Evolutionary conservation across 1,284 basidiomycete genomes (phyloP), one percentile per base, ranked within the genome.

Genomic region (Cutaneotrichosporon cavernicola): DNA sequence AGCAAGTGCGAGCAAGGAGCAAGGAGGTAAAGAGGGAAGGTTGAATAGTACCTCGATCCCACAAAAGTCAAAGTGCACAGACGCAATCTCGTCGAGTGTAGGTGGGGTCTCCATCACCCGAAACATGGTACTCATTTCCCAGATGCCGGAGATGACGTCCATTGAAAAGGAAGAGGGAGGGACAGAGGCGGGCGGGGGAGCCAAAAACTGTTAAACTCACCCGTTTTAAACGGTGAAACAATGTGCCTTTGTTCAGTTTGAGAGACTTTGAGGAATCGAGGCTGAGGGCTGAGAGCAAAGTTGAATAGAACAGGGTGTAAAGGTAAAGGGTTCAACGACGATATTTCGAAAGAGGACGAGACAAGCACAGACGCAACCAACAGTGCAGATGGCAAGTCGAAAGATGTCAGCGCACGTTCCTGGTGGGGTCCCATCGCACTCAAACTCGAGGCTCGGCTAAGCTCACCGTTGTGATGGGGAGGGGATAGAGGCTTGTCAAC

Each of bases 361-460:
- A 16, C 6, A 16, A 51, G 50, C 26, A 31, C 50, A 14, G 50
- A 51, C 26, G 31, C 26, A 16, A 31, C 26, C 50, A 30, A 51
- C 49, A 50, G 49, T 50, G 49, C 49, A 50, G 49, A 50, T 10
- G 22, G n/a, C n/a, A 26, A 21, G 22, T 26, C 11, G 30, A 51
- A 9, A 16, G 26, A 26, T 26, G 30, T 51, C 50, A 51, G 50
- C 50, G 50, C 50, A 51, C 50, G 50, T 51, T 51, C 50, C 50
- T 10, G 26, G 50, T 30, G 50, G 50, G 50, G 50, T 30, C 50
- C 50, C 50, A 30, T 30, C 26, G 9, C 50, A 18, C 49, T 21
- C 30, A 26, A 26, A 26, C 26, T 26, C 26, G 26, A 26, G 26
- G 26, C 26, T 26, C 1, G 26, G 26, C 26, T 22, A 40, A 14